Evolutionary conservation across 352 stramenopile species (phyloP).

Genomic region (Phytophthora capsici): DNA sequence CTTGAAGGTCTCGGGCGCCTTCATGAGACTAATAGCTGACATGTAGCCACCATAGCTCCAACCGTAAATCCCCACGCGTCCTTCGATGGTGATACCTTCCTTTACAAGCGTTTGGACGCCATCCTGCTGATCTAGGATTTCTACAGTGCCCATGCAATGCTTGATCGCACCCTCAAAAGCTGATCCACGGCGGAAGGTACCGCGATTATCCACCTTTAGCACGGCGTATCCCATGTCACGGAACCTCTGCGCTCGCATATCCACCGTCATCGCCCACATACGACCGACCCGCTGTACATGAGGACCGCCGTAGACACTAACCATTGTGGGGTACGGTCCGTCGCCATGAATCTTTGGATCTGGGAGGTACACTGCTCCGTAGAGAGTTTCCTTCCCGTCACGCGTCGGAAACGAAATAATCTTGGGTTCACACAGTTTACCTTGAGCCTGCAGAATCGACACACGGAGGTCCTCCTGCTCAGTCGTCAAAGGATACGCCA

Average conservation of each 20-base stretch:
- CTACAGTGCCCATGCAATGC: slow-evolving; percentile 91
- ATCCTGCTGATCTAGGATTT: slow-evolving; percentile 89
- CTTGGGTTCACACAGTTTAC: slow-evolving; percentile 66
- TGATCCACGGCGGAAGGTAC: slow-evolving; percentile 91
- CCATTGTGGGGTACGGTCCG: slow-evolving; percentile 95
- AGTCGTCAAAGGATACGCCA: slow-evolving; percentile 60
- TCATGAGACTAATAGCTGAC: slow-evolving; percentile 96
- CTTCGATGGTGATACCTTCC: slow-evolving; percentile 89
- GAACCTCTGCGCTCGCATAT: slow-evolving; percentile 94
- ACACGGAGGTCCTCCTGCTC: slow-evolving; percentile 69
- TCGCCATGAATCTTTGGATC: slow-evolving; percentile 84
- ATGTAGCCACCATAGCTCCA: slow-evolving; percentile 99
- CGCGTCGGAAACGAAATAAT: slow-evolving; percentile 85
- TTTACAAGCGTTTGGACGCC: slow-evolving; percentile 81
- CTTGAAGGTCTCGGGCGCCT: slow-evolving; percentile 95
- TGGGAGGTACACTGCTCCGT: slow-evolving; percentile 94
- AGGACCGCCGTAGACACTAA: slow-evolving; percentile 96
- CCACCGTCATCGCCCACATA: slow-evolving; percentile 92
- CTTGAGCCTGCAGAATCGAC: slow-evolving; percentile 44
- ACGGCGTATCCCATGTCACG: slow-evolving; percentile 95
- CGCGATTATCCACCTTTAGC: slow-evolving; percentile 97
- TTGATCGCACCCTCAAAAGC: slow-evolving; percentile 95
- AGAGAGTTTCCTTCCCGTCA: slow-evolving; percentile 87
- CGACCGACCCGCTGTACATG: slow-evolving; percentile 96
- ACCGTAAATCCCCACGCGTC: slow-evolving; percentile 95